Base-by-base conservation (phyloP, 257 asterid species). In the Lavandula angustifolia region DNA sequence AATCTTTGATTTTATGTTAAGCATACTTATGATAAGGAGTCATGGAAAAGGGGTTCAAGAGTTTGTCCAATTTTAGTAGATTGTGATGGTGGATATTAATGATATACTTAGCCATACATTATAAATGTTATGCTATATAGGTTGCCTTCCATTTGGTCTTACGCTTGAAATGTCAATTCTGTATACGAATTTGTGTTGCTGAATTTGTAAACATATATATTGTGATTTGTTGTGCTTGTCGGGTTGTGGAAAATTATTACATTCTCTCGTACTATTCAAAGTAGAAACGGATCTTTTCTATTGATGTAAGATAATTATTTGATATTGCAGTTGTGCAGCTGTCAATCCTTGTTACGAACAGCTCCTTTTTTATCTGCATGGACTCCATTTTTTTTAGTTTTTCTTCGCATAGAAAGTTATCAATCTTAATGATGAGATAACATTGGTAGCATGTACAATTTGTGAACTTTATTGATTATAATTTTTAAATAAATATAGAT, bases 41-140 rank as follows among this genome's bases (percentile, higher is more conserved):
- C 54, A 4, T 41, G 32, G 13, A 60, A 61, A 44, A 44, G 67
- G 54, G 40, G 3, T 3, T 43, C 54, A 29, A 13, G 67, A 44
- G 54, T 57, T 47, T 68, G 67, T 68, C 66, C 52, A 58, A 48
- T 68, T 32, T 5, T 16, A 58, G 57, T 57, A 35, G 6, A 68
- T 58, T 58, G 63, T 57, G 66, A 37, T 37, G 73, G 66, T 48
- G 73, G 73, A 22, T 55, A 68, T 58, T 35, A 53, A 53, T 62
- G 67, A 3, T 44, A 4, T 44, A n/a, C 10, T 1, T 42, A 42
- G 3, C 14, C 1, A 18, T 67, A 5, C 6, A 0, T 46, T 70
- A 48, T 54, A 16, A 35, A 59, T 59, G 11, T 17, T 14, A 16
- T 40, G 5, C 27, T 32, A 41, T 70, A 42, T 11, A 32, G 46